A percentile compares a stretch with the other conserved stretches of the same genome.
phyloP scores from a whole-genome alignment of 495 filamentous ascomycete genomes.

The Penicillium paxilli region DNA sequence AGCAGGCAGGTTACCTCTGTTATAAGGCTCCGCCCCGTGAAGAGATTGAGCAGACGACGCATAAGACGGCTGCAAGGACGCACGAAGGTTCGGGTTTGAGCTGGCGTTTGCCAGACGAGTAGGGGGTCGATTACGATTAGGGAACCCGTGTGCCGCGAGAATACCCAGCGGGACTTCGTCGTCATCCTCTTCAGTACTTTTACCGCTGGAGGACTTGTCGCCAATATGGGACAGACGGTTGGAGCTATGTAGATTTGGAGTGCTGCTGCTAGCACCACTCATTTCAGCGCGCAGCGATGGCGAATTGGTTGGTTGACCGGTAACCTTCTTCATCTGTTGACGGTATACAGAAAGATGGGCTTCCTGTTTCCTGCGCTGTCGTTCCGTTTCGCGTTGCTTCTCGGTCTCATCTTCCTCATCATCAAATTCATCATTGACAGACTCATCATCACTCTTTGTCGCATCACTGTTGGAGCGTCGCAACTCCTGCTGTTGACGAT shows the following conservation, averaged over 20 bases:
- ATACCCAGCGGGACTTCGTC: conserved; percentile 89
- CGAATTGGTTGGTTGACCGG: conserved; percentile 64
- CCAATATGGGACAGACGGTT: conserved; percentile 30
- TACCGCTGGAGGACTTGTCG: conserved; percentile 42
- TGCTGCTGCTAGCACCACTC: conserved; percentile 44
- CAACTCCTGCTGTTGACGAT: conserved; percentile 76
- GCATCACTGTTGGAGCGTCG: conserved; percentile 51
- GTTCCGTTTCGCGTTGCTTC: conserved; percentile 67
- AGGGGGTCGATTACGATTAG: conserved; percentile 77
- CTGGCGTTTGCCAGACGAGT: conserved; percentile 64
- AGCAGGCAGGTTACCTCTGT: conserved; percentile 61
- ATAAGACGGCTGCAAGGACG: conserved; percentile 36
- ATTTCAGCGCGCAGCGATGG: conserved; percentile 39
- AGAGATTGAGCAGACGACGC: conserved; percentile 44
- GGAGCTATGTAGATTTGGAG: conserved; percentile 38
- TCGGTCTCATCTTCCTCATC: conserved; percentile 87
- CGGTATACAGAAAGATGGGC: conserved; percentile 88
- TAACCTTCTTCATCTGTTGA: conserved; percentile 97
- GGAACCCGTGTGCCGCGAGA: conserved; percentile 89
- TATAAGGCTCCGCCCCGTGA: conserved; percentile 31
- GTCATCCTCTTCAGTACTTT: conserved; percentile 69
- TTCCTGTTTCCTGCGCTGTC: conserved; percentile 84
- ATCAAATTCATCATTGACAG: conserved; percentile 60
- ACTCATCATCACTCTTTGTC: conserved; percentile 48
- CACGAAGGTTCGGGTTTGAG: conserved; percentile 56